Evolutionary conservation across 495 filamentous ascomycete species (phyloP).

Genomic region (Mycothermus thermophilus): DNA sequence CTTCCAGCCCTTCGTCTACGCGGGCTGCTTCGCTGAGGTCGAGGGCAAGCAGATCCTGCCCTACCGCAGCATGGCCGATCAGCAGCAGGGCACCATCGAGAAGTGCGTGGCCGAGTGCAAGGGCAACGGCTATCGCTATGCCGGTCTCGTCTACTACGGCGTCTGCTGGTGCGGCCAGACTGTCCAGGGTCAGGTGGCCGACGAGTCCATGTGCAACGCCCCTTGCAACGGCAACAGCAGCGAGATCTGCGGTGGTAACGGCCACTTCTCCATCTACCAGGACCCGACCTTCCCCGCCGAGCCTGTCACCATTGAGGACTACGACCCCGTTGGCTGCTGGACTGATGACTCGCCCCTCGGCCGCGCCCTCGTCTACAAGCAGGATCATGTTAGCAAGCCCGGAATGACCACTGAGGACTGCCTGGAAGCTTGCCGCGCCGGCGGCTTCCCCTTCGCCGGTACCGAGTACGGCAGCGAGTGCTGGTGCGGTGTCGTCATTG

Average conservation of each 20-base stretch:
- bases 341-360: conserved; percentile 35
- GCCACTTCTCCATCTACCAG: conserved; percentile 34
- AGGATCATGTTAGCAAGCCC: conserved; percentile 22
- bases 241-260: conserved; percentile 35
- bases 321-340: conserved; percentile 40
- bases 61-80: conserved; percentile 23
- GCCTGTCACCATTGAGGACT: conserved; percentile 29
- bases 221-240: conserved; percentile 33
- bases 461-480: conserved; percentile 34
- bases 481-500: conserved; percentile 34
- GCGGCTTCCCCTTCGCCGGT: conserved; percentile 38
- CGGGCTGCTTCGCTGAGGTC: conserved; percentile 36
- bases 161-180: conserved; percentile 41
- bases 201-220: conserved; percentile 29
- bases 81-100: conserved; percentile 37
- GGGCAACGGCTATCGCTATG: conserved; percentile 41
- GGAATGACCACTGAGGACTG: conserved; percentile 33
- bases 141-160: conserved; percentile 41
- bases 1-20: conserved; percentile 38
- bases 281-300: conserved; percentile 39
- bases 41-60: conserved; percentile 23
- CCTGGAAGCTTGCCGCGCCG: conserved; percentile 30
- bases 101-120: conserved; percentile 40
- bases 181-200: conserved; percentile 19
- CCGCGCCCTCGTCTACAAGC: conserved; percentile 35